These are phyloP conservation scores for Dictyostelium firmibasis DNA, from an alignment of 78 protist species.

Conservation along the genomic window DNA sequence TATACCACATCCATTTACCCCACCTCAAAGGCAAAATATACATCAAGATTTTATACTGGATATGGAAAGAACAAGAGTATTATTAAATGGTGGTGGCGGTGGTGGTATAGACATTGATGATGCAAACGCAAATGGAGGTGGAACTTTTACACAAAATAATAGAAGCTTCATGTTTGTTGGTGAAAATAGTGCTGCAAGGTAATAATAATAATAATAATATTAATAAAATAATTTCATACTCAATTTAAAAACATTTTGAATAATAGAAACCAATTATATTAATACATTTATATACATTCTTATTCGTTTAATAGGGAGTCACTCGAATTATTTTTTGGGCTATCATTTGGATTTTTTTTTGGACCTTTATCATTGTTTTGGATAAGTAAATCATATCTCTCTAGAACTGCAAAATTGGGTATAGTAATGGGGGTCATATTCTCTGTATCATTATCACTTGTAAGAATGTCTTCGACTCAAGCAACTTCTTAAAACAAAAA, in stretches of 20 bases:
- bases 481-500: neutral
- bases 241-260: no score
- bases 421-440: slow-evolving; percentile 21
- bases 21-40: neutral
- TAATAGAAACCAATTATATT: no score
- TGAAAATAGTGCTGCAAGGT: slow-evolving; percentile 5
- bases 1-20: neutral
- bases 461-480: neutral
- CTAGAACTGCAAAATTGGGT: slow-evolving; percentile 24
- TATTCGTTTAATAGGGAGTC: slow-evolving; percentile 13
- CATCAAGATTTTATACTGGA: slow-evolving; percentile 23
- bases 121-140: neutral
- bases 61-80: neutral
- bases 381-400: neutral
- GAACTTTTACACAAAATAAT: neutral
- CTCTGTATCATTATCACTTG: neutral
- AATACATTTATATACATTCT: no score
- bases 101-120: neutral
- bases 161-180: neutral
- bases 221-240: no score
- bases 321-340: slow-evolving; percentile 24
- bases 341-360: slow-evolving; percentile 24
- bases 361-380: slow-evolving; percentile 38
- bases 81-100: neutral
- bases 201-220: neutral